phyloP scores from a whole-genome alignment of 768 basidiomycete genomes.

The Tremella fuciformis region DNA sequence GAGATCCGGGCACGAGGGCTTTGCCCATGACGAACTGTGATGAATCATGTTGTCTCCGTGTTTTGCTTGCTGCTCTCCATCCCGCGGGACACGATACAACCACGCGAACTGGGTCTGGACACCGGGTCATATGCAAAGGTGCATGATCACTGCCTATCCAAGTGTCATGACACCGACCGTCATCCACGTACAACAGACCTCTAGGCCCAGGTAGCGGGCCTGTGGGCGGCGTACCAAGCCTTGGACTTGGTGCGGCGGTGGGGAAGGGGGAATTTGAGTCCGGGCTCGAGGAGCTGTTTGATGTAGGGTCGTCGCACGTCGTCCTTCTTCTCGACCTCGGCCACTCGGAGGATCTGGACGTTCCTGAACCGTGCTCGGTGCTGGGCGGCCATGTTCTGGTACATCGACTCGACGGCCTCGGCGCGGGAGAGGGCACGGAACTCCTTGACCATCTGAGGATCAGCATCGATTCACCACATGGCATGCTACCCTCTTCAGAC shows the following conservation, averaged over 20 bases:
- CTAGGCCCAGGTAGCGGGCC: conserved; percentile 33
- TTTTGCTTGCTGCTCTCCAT: too few relatives aligned
- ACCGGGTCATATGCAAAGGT: too few relatives aligned
- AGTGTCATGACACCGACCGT: too few relatives aligned
- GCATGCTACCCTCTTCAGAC: not conserved
- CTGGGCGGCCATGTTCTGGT: conserved; percentile 99
- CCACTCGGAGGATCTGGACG: conserved; percentile 95
- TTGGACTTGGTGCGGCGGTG: conserved; percentile 57
- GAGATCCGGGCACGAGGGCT: too few relatives aligned
- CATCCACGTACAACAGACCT: not conserved
- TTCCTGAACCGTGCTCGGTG: conserved; percentile 99
- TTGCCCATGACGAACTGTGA: too few relatives aligned
- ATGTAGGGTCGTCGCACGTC: conserved; percentile 96
- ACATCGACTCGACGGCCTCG: conserved; percentile 91
- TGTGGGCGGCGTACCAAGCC: conserved; percentile 52
- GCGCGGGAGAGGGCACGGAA: conserved; percentile 93
- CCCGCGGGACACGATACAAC: too few relatives aligned
- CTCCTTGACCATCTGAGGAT: conserved; percentile 51
- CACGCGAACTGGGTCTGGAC: too few relatives aligned
- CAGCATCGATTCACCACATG: not conserved
- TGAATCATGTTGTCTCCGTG: too few relatives aligned
- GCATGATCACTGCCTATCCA: too few relatives aligned
- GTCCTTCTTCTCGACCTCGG: conserved; percentile 86
- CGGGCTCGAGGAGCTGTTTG: conserved; percentile 85
- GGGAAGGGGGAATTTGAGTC: conserved; percentile 95